Percentiles rank a stretch among this genome's conserved stretches.
Conservation (phyloP, 1,284 basidiomycete species). For the Trichosporon coremiiforme region DNA sequence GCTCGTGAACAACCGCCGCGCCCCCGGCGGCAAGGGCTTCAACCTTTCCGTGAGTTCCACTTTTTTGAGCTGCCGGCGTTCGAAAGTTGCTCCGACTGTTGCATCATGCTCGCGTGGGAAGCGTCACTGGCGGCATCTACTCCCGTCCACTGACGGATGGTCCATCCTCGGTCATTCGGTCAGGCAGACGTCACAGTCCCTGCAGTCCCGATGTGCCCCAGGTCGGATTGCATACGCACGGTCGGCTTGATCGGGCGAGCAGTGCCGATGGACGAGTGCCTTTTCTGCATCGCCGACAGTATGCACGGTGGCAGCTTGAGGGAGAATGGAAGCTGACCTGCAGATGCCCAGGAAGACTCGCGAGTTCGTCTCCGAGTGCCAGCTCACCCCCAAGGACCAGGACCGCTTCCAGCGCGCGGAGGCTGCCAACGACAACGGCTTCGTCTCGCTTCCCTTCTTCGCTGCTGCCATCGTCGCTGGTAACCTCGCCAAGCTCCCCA, state of each 20-base stretch:
- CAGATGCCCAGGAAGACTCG: constrained; percentile 72
- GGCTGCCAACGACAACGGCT: constrained; percentile 41
- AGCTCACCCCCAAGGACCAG: constrained; percentile 77
- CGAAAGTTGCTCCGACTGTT: neutral
- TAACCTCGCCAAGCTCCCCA: constrained; percentile 42
- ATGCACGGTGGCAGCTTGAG: neutral
- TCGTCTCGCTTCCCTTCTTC: constrained; percentile 35
- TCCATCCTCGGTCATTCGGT: neutral
- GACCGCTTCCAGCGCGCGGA: constrained; percentile 48
- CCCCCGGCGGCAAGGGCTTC: constrained; percentile 24
- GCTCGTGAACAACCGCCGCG: constrained; percentile 25
- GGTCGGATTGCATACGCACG: neutral
- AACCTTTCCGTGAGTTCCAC: constrained; percentile 30
- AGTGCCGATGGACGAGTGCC: neutral
- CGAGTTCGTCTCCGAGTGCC: constrained; percentile 77
- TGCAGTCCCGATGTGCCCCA: neutral
- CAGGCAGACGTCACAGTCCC: neutral
- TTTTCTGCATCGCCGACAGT: neutral
- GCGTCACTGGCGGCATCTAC: neutral
- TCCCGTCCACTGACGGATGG: neutral
- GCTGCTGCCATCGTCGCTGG: constrained; percentile 44
- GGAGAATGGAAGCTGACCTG: neutral
- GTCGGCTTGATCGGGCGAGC: neutral
- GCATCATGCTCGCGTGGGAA: constrained; percentile 5
- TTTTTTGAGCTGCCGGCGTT: neutral